Evolutionary conservation across 2,329 filamentous ascomycete species (phyloP).

Genomic region (Chrysosporium keratinophilum): DNA sequence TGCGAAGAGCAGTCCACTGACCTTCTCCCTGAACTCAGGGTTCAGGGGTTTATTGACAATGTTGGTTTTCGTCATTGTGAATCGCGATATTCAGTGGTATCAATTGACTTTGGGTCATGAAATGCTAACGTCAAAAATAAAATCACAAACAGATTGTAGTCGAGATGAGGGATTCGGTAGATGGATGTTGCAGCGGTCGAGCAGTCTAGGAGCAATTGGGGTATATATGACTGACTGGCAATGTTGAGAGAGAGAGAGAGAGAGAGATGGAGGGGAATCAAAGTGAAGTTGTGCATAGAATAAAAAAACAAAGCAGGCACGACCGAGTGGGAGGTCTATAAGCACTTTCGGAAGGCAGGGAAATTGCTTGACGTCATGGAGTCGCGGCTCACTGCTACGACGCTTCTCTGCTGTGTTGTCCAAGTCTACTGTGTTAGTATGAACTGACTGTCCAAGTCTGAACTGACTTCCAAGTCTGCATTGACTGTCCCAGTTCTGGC

Average conservation of each 20-base stretch:
- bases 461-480: no score
- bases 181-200: not conserved
- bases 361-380: slow-evolving; percentile 7
- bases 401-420: no score
- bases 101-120: not conserved
- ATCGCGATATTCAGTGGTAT: not conserved
- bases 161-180: not conserved
- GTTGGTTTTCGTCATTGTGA: slow-evolving; percentile 5
- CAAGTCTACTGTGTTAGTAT: no score
- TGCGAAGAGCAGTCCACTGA: not conserved
- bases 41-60: slow-evolving; percentile 13
- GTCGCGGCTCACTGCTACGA: not conserved
- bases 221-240: not conserved
- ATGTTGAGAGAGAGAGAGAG: no score
- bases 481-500: no score
- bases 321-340: slow-evolving; percentile 1
- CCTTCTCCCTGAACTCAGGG: slow-evolving; percentile 9
- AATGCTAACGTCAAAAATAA: not conserved
- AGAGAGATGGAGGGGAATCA: not conserved
- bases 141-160: not conserved
- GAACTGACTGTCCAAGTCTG: no score
- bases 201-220: not conserved
- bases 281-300: not conserved
- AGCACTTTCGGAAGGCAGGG: not conserved
- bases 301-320: not conserved